These are phyloP conservation scores for Vaccinium corymbosum DNA, from an alignment of 148 eudicot genomes.

Conservation along the genomic window DNA sequence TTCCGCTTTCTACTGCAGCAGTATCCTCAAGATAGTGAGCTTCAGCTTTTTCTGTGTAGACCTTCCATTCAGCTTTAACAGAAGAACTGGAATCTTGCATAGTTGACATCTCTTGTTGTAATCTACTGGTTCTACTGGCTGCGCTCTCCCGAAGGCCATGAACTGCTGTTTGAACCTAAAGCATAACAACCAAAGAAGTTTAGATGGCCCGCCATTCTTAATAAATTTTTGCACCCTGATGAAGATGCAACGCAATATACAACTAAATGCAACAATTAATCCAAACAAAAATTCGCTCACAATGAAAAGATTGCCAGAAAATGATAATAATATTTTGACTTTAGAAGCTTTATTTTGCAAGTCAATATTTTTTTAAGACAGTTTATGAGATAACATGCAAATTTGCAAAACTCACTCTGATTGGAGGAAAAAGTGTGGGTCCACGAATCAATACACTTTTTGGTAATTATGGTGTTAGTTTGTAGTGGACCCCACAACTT, in stretches of 20 bases:
- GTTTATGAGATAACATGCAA: neutral
- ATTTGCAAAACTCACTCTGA: too few relatives aligned
- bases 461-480: too few relatives aligned
- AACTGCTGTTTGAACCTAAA: conserved; percentile 76
- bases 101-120: conserved; percentile 82
- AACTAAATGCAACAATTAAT: neutral
- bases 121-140: conserved; percentile 54
- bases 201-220: neutral
- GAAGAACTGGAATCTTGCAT: conserved; percentile 68
- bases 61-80: conserved; percentile 67
- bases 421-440: too few relatives aligned
- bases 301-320: neutral
- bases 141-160: conserved; percentile 75
- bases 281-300: neutral
- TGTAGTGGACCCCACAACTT: too few relatives aligned
- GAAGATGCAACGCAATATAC: neutral
- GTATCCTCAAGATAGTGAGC: conserved; percentile 73
- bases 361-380: neutral
- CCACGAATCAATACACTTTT: too few relatives aligned
- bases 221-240: neutral
- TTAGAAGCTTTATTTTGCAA: neutral
- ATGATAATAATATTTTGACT: neutral
- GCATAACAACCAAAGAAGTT: neutral
- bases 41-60: conserved; percentile 65
- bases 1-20: conserved; percentile 72